Conservation (phyloP, 1,284 basidiomycete species). For the Phellopilus nigrolimitatus region DNA sequence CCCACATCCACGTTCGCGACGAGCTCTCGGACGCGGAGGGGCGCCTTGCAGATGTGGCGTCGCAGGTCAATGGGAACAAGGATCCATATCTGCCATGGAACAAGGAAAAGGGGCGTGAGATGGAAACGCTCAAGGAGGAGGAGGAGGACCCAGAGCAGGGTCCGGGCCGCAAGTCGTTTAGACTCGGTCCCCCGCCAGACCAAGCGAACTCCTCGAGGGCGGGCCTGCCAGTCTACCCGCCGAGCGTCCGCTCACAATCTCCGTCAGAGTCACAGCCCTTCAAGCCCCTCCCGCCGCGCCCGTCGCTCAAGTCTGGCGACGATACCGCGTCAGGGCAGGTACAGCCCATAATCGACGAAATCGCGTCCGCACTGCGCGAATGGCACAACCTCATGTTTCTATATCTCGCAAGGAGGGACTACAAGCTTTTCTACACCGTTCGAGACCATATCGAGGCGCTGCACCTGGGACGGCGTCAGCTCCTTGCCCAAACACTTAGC, state of each 20-base stretch:
- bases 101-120: slow-evolving; percentile 44
- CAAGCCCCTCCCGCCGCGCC: slow-evolving; percentile 87
- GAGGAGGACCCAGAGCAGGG: slow-evolving; percentile 52
- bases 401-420: slow-evolving; percentile 86
- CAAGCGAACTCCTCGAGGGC: slow-evolving; percentile 65
- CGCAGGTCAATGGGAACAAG: slow-evolving; percentile 31
- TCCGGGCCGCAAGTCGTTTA: slow-evolving; percentile 51
- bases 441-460: slow-evolving; percentile 89
- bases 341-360: slow-evolving; percentile 95
- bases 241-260: slow-evolving; percentile 62
- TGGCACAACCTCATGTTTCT: slow-evolving; percentile 92
- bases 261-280: slow-evolving; percentile 58
- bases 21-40: slow-evolving; percentile 87
- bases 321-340: slow-evolving; percentile 78
- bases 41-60: slow-evolving; percentile 69
- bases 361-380: slow-evolving; percentile 92
- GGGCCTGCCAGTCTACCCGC: slow-evolving; percentile 62
- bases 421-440: slow-evolving; percentile 84
- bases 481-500: slow-evolving; percentile 85
- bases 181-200: slow-evolving; percentile 67
- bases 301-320: slow-evolving; percentile 88
- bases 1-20: slow-evolving; percentile 86
- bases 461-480: slow-evolving; percentile 83
- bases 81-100: slow-evolving; percentile 39
- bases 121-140: slow-evolving; percentile 69